Evolutionary conservation across 2,329 filamentous ascomycete genomes (phyloP).

Genomic region (Pseudogymnoascus verrucosus): DNA sequence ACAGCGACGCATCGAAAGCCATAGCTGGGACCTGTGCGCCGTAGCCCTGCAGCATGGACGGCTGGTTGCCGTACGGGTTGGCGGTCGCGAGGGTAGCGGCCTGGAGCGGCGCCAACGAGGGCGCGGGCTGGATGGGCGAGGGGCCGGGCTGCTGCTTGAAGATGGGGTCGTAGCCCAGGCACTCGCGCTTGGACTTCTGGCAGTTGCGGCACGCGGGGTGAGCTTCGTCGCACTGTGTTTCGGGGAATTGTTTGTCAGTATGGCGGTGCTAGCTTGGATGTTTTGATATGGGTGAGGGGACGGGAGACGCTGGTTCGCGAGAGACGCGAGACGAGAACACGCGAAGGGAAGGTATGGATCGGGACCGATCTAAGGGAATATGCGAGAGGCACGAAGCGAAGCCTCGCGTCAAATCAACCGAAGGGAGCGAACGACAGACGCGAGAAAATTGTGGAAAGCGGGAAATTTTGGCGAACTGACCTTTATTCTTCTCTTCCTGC

Average conservation of each 20-base stretch:
- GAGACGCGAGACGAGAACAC: conserved; percentile 11
- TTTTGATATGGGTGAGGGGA: conserved; percentile 13
- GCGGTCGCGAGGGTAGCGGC: conserved; percentile 20
- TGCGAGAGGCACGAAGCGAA: conserved; percentile 2
- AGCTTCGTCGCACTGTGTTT: conserved; percentile 79
- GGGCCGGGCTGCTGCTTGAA: conserved; percentile 65
- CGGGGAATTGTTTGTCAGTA: conserved; percentile 18
- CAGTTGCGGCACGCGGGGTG: conserved; percentile 89
- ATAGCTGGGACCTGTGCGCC: conserved; percentile 19
- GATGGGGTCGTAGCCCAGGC: conserved; percentile 78
- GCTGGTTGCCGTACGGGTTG: conserved; percentile 40
- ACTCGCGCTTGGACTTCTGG: conserved; percentile 81
- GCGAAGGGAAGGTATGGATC: conserved; percentile 20
- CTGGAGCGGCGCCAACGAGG: conserved; percentile 34
- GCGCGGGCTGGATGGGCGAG: conserved; percentile 63
- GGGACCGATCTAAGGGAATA: not conserved
- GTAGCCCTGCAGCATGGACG: conserved; percentile 39
- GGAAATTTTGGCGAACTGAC: conserved; percentile 37
- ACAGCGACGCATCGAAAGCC: conserved; percentile 27
- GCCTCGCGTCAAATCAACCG: conserved; percentile 25
- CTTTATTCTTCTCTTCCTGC: conserved; percentile 64
- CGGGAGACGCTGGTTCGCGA: conserved; percentile 17
- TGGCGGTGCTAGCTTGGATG: conserved; percentile 10
- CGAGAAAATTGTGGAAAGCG: conserved; percentile 16
- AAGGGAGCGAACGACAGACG: conserved; percentile 18